These are phyloP conservation scores for Leccinum rimulosum DNA, from an alignment of 768 basidiomycete genomes.

Conservation along the genomic window DNA sequence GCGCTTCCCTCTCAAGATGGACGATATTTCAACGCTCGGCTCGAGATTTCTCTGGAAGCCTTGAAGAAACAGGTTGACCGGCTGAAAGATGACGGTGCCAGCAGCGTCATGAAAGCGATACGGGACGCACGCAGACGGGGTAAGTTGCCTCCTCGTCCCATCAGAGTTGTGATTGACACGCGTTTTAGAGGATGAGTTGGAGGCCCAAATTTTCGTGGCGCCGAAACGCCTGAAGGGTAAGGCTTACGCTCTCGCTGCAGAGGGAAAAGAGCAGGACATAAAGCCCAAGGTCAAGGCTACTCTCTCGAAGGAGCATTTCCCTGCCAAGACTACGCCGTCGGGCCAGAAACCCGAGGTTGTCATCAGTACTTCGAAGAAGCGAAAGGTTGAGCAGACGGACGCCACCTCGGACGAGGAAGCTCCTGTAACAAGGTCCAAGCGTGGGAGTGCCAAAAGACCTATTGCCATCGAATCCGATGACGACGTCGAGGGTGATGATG, in stretches of 20 bases:
- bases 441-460: constrained; percentile 36
- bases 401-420: constrained; percentile 32
- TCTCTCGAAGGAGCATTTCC: constrained; percentile 21
- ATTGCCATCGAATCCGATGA: constrained; percentile 53
- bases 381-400: constrained; percentile 17
- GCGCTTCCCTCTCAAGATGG: constrained; percentile 75
- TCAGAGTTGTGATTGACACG: neutral
- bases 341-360: constrained; percentile 58
- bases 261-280: constrained; percentile 28
- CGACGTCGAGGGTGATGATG: constrained; percentile 36
- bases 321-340: constrained; percentile 33
- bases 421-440: constrained; percentile 36
- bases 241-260: constrained; percentile 62
- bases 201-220: constrained; percentile 40
- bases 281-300: constrained; percentile 14
- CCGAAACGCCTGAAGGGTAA: constrained; percentile 77
- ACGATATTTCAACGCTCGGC: constrained; percentile 84
- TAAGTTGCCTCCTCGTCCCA: constrained; percentile 30
- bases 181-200: constrained; percentile 49
- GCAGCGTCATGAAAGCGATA: constrained; percentile 62
- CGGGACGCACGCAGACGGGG: constrained; percentile 58
- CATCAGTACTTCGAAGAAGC: constrained; percentile 36
- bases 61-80: constrained; percentile 67
- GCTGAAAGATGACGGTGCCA: constrained; percentile 62
- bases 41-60: constrained; percentile 58